Conservation (phyloP, 1,284 basidiomycete species). For the Boletus mariae region DNA sequence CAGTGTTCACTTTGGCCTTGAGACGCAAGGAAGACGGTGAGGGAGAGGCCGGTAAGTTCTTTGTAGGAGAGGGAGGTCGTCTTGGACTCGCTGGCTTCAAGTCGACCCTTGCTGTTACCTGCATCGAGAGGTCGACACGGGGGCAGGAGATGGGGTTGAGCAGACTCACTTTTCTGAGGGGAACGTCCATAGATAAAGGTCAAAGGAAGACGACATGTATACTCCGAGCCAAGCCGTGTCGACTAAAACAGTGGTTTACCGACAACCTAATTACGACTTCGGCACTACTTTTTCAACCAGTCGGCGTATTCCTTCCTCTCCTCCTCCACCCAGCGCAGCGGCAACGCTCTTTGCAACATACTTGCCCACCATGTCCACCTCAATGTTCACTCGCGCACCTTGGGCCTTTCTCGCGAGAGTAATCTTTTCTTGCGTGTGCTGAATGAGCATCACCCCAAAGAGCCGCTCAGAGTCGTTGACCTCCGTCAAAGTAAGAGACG, state of each 20-base stretch:
- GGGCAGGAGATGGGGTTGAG: not conserved
- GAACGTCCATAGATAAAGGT: conserved; percentile 23
- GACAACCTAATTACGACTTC: conserved; percentile 35
- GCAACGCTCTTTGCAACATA: conserved; percentile 80
- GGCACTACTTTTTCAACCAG: conserved; percentile 69
- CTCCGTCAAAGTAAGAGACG: conserved; percentile 87
- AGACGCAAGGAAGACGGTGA: conserved; percentile 41
- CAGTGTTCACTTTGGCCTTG: conserved; percentile 60
- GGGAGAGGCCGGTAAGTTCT: conserved; percentile 36
- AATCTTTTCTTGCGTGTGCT: conserved; percentile 89
- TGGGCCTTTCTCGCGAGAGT: conserved; percentile 74
- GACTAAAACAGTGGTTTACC: conserved; percentile 4
- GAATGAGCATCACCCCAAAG: conserved; percentile 94
- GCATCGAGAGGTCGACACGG: conserved; percentile 16
- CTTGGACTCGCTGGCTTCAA: conserved; percentile 27
- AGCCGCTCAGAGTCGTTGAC: conserved; percentile 69
- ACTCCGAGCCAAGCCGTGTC: too few species aligned
- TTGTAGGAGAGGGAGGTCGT: conserved; percentile 52
- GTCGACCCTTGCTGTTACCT: conserved; percentile 44
- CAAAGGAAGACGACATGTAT: not conserved
- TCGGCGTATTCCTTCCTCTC: conserved; percentile 50
- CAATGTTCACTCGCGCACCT: conserved; percentile 88
- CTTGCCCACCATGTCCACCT: conserved; percentile 92
- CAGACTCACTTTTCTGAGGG: conserved; percentile 42
- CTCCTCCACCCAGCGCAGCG: conserved; percentile 65